Percentiles rank a stretch among this genome's conserved stretches.
Conservation (phyloP, 2,329 filamentous ascomycete genomes). For the Neonectria ditissima region DNA sequence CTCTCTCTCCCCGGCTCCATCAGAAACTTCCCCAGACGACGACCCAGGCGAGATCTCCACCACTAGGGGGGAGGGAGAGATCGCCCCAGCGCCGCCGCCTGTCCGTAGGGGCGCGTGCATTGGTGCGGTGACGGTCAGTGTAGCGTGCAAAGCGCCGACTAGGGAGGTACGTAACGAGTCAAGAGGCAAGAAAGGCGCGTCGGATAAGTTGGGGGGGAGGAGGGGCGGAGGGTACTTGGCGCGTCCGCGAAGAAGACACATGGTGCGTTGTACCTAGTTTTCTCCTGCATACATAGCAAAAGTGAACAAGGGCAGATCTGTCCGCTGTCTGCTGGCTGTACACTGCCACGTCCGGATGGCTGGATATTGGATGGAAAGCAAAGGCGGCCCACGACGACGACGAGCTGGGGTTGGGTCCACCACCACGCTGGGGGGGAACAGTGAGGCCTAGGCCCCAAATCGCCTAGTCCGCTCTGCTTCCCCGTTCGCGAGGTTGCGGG, state of each 20-base stretch:
- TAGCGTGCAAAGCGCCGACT: background rate
- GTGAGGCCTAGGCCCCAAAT: background rate
- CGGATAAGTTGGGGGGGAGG: too few relatives aligned
- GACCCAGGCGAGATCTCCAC: slow-evolving; percentile 38
- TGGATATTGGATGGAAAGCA: slow-evolving; percentile 20
- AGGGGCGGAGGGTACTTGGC: background rate
- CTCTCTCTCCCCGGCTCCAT: slow-evolving; percentile 28
- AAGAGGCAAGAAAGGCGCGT: slow-evolving; percentile 18
- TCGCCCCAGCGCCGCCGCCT: slow-evolving; percentile 35
- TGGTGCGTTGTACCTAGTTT: too few relatives aligned
- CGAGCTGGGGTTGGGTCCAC: slow-evolving; percentile 27
- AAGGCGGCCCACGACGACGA: background rate
- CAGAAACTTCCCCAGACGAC: slow-evolving; percentile 11
- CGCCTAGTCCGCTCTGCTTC: slow-evolving; percentile 9
- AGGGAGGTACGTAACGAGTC: slow-evolving; percentile 33
- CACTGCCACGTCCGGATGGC: background rate
- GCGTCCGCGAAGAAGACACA: background rate
- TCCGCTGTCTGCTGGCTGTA: background rate
- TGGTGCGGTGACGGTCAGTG: slow-evolving; percentile 22
- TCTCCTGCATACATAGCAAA: too few relatives aligned
- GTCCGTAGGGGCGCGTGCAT: slow-evolving; percentile 33
- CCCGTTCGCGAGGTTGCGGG: slow-evolving; percentile 39
- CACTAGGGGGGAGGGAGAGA: slow-evolving; percentile 37
- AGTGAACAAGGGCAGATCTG: too few relatives aligned
- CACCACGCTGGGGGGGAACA: slow-evolving; percentile 8